These are phyloP conservation scores for Trichoderma brevicompactum DNA, from an alignment of 2,329 filamentous ascomycete genomes.

Conservation along the genomic window DNA sequence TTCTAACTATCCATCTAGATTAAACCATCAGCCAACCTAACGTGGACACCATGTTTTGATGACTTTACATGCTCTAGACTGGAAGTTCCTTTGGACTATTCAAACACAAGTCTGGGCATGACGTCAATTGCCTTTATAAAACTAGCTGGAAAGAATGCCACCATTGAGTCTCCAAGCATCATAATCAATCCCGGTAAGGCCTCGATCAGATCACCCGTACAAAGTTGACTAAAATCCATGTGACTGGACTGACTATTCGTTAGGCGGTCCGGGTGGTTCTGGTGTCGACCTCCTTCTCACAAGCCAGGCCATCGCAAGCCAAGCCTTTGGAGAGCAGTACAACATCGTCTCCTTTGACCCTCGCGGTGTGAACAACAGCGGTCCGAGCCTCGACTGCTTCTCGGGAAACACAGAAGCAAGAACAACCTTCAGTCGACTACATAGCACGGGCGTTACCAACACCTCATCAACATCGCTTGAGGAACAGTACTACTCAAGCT, in stretches of 20 bases:
- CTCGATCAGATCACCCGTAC: not conserved
- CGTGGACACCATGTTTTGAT: constrained; percentile 5
- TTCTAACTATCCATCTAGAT: not conserved
- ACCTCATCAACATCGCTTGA: constrained; percentile 2
- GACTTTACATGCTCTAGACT: constrained; percentile 9
- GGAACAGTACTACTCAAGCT: constrained; percentile 13
- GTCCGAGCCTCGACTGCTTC: constrained; percentile 6
- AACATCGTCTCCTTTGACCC: constrained; percentile 6
- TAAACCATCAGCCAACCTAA: constrained; percentile 3
- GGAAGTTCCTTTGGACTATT: not conserved
- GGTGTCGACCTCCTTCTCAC: constrained; percentile 8
- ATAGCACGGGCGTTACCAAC: constrained; percentile 5
- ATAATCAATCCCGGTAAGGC: constrained; percentile 1
- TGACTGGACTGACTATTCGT: constrained; percentile 2
- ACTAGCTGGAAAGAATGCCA: constrained; percentile 4
- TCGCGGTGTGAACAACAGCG: constrained; percentile 17
- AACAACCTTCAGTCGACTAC: not conserved
- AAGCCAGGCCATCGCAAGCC: not conserved
- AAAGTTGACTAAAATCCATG: not conserved
- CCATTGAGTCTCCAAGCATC: not conserved
- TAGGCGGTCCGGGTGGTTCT: constrained; percentile 17
- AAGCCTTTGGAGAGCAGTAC: constrained; percentile 9
- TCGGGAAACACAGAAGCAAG: not conserved
- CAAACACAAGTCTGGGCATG: not conserved
- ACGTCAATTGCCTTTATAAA: constrained; percentile 15